These are phyloP conservation scores for Plasmopara halstedii DNA, from an alignment of 352 stramenopile genomes.

Conservation along the genomic window DNA sequence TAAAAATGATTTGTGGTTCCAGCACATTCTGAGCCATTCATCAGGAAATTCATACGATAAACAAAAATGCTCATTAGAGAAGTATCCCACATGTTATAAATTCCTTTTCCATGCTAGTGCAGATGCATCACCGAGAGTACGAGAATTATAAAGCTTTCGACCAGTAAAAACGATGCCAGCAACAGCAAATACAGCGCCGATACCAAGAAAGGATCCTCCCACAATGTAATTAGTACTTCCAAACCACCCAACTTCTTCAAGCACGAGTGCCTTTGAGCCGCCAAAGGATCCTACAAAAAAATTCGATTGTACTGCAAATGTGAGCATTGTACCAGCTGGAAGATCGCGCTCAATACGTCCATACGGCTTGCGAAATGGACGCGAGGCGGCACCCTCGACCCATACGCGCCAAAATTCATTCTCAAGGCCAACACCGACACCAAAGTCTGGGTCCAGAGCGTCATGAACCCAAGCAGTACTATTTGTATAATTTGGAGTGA, in stretches of 20 bases:
- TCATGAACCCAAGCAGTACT: slow-evolving; percentile 68
- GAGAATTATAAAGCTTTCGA: slow-evolving; percentile 40
- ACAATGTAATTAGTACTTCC: slow-evolving; percentile 52
- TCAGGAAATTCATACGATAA: no score
- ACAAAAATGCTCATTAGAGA: no score
- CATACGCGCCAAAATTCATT: slow-evolving; percentile 75
- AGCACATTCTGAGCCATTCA: no score
- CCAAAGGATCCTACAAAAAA: slow-evolving; percentile 65
- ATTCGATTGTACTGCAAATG: slow-evolving; percentile 76
- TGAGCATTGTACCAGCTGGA: slow-evolving; percentile 41
- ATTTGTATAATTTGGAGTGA: slow-evolving; percentile 64
- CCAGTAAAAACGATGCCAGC: slow-evolving; percentile 36
- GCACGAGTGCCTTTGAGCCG: slow-evolving; percentile 57
- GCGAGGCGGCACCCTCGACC: slow-evolving; percentile 52
- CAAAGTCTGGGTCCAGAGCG: slow-evolving; percentile 28
- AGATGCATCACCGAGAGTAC: slow-evolving; percentile 40
- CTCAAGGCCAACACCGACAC: slow-evolving; percentile 47
- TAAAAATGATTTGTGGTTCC: no score
- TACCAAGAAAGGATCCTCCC: slow-evolving; percentile 43
- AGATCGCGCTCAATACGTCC: slow-evolving; percentile 50
- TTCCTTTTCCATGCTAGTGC: slow-evolving; percentile 54
- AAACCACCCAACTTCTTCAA: slow-evolving; percentile 63
- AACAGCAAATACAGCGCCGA: slow-evolving; percentile 46
- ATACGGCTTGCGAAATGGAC: slow-evolving; percentile 68
- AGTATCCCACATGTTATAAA: no score